phyloP scores from a whole-genome alignment of 169 alveolate genomes.

The Plasmodium fragile region DNA sequence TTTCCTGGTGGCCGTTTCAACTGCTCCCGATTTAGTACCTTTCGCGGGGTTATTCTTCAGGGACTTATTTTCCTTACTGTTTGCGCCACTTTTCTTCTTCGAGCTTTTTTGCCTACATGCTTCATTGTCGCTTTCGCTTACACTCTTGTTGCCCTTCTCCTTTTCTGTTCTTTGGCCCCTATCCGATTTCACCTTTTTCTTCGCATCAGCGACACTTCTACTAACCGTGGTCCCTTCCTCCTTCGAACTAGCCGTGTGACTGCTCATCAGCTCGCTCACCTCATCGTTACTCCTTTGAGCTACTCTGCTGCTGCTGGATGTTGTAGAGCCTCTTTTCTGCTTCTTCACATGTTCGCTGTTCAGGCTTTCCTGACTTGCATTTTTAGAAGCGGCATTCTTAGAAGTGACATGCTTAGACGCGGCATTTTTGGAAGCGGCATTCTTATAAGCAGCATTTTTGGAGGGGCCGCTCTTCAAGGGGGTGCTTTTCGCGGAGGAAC shows the following conservation, averaged over 20 bases:
- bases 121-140: background rate
- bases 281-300: background rate
- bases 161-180: background rate
- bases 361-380: background rate
- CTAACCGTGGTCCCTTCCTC: conserved; percentile 1
- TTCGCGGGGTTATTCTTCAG: background rate
- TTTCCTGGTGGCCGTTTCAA: background rate
- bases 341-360: background rate
- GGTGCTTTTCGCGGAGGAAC: background rate
- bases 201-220: background rate
- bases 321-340: background rate
- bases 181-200: conserved; percentile 7
- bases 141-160: background rate
- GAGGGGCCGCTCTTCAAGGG: background rate
- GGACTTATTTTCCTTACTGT: background rate
- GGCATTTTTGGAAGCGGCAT: background rate
- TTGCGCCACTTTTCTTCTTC: background rate
- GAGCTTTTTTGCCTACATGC: background rate
- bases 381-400: background rate
- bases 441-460: background rate
- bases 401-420: background rate
- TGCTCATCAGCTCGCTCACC: background rate
- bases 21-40: background rate
- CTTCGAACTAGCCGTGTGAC: background rate
- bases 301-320: background rate